These are phyloP conservation scores for Apostasia ramifera DNA, from an alignment of 106 monocot species.

Conservation along the genomic window DNA sequence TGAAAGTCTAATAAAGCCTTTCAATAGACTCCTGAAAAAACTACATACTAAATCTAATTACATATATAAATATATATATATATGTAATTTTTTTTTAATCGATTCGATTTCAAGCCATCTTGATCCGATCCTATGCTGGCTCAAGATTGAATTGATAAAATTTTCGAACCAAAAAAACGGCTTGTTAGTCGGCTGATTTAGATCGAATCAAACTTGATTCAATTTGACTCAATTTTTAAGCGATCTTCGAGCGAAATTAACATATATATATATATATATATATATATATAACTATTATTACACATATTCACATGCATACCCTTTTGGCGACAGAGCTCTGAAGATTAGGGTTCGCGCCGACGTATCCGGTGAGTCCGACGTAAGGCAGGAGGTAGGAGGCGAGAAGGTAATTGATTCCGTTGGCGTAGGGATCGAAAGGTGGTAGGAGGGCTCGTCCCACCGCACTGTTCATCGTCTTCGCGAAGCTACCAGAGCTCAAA, in stretches of 20 bases:
- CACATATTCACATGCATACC: constrained; percentile 11
- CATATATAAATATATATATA: no score
- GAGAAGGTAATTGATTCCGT: constrained; percentile 31
- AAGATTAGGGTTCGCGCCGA: constrained; percentile 42
- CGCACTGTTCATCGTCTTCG: constrained; percentile 30
- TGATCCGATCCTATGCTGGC: no score
- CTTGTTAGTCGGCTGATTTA: no score
- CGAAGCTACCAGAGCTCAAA: constrained; percentile 40
- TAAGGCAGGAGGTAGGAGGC: constrained; percentile 61
- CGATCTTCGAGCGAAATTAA: not conserved
- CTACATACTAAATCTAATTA: no score
- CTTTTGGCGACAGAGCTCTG: constrained; percentile 20
- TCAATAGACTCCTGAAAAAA: no score
- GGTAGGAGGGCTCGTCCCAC: constrained; percentile 19
- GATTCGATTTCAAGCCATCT: no score
- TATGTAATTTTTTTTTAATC: no score
- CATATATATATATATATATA: not conserved
- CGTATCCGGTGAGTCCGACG: constrained; percentile 55
- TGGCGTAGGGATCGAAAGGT: constrained; percentile 68
- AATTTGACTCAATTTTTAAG: not conserved
- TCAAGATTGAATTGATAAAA: not conserved
- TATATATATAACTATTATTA: not conserved
- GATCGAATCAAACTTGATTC: not conserved
- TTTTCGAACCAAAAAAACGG: not conserved
- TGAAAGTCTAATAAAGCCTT: no score